Evolutionary conservation across 805 yeast species (phyloP), one percentile per base, ranked within the genome.

Genomic region (Myxozyma neotropica): DNA sequence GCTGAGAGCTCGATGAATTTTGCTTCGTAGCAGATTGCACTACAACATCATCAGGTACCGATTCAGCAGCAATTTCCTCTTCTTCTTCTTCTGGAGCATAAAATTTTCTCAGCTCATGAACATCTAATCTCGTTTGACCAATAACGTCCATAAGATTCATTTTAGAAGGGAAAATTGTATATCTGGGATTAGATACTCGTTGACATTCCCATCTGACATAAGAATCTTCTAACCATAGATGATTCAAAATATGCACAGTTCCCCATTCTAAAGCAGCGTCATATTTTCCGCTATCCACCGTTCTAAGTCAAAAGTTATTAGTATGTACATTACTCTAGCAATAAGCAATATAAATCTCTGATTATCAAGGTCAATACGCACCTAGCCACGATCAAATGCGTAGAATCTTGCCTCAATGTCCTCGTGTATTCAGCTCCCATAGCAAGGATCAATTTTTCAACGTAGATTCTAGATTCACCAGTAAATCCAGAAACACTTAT

Each of bases 141-240:
- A 86, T 74, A 1, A 81, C 69, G n/a, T 78, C 76, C 13, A 79
- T 77, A 46, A 81, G 73, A 27, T 76, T 74, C 2, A 75, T 68
- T 26, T 71, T 74, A 40, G 75, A 72, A 0, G 83, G 82, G 42
- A 83, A 74, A 50, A 75, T 74, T 8, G 78, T 70, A 71, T 82
- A 89, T 33, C 81, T 76, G 2, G 81, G 77, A 15, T 72, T 68
- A 0, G 74, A 67, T 3, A 72, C 78, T 39, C 84, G 82, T 65
- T 80, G 78, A 4, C 78, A 65, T 52, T 73, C 74, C 92, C 94
- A 88, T 47, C 78, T 72, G 0, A 81, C 76, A 63, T 80, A 93
- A 43, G 90, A 81, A 55, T 88, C 92, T 69, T 93, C 98, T 13
- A 93, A 73, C 99, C 99, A 93, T 13, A 85, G 69, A 72, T 90